Evolutionary conservation across 495 filamentous ascomycete species (phyloP).

Genomic region (Eremomyces bilateralis): DNA sequence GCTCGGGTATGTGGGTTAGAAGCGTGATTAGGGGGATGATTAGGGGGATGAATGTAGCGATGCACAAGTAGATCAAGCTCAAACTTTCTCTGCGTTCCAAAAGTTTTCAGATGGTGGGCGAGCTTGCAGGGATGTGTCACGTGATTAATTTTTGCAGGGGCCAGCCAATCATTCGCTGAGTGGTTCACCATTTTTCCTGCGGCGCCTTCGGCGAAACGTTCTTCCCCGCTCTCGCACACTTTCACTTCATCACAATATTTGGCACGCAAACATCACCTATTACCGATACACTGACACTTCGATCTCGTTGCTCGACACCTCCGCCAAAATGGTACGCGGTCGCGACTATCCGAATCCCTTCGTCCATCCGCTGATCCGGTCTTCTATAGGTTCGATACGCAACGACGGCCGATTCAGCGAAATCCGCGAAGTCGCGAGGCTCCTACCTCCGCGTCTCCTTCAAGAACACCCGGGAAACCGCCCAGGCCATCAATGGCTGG

Average conservation of each 20-base stretch:
- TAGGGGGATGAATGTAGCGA: not conserved
- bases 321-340: too few relatives aligned
- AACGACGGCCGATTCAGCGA: conserved; percentile 65
- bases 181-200: too few relatives aligned
- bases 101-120: not conserved
- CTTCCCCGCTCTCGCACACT: too few relatives aligned
- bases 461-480: conserved; percentile 99
- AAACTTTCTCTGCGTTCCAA: not conserved
- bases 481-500: conserved; percentile 97
- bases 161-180: too few relatives aligned
- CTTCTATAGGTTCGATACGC: conserved; percentile 71
- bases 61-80: not conserved
- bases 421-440: conserved; percentile 91
- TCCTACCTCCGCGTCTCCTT: conserved; percentile 97
- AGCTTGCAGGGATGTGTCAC: too few relatives aligned
- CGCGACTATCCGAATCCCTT: too few relatives aligned
- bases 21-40: not conserved
- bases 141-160: too few relatives aligned
- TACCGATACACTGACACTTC: too few relatives aligned
- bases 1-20: conserved; percentile 1
- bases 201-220: too few relatives aligned
- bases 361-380: not conserved
- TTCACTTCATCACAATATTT: too few relatives aligned
- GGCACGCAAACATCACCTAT: too few relatives aligned
- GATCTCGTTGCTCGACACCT: too few relatives aligned